These are phyloP conservation scores for Aureobasidium sp. DNA, from an alignment of 2,329 filamentous ascomycete species.

Conservation along the genomic window DNA sequence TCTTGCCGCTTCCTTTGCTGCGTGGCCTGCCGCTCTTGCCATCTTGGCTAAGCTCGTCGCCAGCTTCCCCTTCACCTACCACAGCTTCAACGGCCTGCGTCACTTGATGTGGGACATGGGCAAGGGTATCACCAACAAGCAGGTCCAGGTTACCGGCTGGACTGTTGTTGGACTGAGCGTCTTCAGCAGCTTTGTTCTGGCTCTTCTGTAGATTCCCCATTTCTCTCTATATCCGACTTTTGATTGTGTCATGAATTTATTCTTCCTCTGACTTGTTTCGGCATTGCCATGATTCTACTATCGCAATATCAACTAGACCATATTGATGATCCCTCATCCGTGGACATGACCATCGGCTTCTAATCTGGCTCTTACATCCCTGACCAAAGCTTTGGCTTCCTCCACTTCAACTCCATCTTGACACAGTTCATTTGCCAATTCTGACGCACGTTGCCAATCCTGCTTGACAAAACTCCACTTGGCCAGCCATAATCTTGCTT, in stretches of 20 bases:
- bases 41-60: slow-evolving; percentile 51
- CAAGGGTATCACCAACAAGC: slow-evolving; percentile 54
- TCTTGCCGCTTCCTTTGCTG: slow-evolving; percentile 57
- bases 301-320: neutral
- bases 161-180: slow-evolving; percentile 51
- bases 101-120: slow-evolving; percentile 67
- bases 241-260: slow-evolving; percentile 7
- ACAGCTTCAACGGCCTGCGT: slow-evolving; percentile 61
- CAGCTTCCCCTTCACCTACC: slow-evolving; percentile 62
- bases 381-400: slow-evolving; percentile 86
- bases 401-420: slow-evolving; percentile 96
- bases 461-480: slow-evolving; percentile 67
- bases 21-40: slow-evolving; percentile 54
- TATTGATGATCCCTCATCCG: neutral
- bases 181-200: slow-evolving; percentile 42
- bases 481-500: slow-evolving; percentile 90
- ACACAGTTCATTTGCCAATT: slow-evolving; percentile 82
- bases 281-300: neutral
- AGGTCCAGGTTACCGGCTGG: slow-evolving; percentile 61
- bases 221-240: neutral
- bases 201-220: slow-evolving; percentile 27
- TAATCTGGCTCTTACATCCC: slow-evolving; percentile 74
- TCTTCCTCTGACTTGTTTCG: neutral
- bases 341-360: slow-evolving; percentile 35
- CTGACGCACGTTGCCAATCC: slow-evolving; percentile 69